phyloP scores from a whole-genome alignment of 2,329 filamentous ascomycete genomes.

The Penicillium oxalicum region DNA sequence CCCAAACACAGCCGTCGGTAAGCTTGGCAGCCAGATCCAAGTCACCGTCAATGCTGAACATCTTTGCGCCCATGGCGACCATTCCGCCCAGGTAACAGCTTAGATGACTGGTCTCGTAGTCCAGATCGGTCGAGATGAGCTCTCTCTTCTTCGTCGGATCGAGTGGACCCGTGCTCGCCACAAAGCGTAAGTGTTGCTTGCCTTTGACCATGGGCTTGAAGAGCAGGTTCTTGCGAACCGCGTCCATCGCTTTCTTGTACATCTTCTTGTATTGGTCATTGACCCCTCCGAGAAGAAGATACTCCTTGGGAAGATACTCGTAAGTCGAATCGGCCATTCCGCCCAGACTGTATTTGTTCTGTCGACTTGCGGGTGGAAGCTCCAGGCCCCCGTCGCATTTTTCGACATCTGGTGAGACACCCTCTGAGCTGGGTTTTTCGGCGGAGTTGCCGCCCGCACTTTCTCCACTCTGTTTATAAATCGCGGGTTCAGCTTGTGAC shows the following conservation, averaged over 20 bases:
- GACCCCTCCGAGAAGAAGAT: slow-evolving; percentile 42
- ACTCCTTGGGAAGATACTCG: slow-evolving; percentile 48
- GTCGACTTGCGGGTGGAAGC: slow-evolving; percentile 26
- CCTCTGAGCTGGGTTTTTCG: neutral
- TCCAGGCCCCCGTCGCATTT: slow-evolving; percentile 38
- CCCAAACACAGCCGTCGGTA: slow-evolving; percentile 58
- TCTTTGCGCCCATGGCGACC: slow-evolving; percentile 54
- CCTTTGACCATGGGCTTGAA: slow-evolving; percentile 43
- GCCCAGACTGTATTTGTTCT: slow-evolving; percentile 40
- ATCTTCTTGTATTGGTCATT: slow-evolving; percentile 40
- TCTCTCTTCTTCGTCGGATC: slow-evolving; percentile 17
- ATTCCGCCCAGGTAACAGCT: slow-evolving; percentile 58
- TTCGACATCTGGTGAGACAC: slow-evolving; percentile 10
- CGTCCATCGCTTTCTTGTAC: slow-evolving; percentile 39
- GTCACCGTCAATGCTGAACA: slow-evolving; percentile 51
- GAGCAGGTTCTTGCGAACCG: slow-evolving; percentile 37
- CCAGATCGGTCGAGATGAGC: slow-evolving; percentile 24
- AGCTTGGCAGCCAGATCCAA: slow-evolving; percentile 52
- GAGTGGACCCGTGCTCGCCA: slow-evolving; percentile 28
- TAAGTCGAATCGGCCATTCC: slow-evolving; percentile 45
- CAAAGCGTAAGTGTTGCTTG: slow-evolving; percentile 38
- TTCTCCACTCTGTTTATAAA: slow-evolving; percentile 13
- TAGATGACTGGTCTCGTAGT: slow-evolving; percentile 53
- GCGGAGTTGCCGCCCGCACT: too few relatives aligned
- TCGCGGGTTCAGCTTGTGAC: slow-evolving; percentile 24